Conservation (phyloP, 169 alveolate species). For the Eimeria necatrix region DNA sequence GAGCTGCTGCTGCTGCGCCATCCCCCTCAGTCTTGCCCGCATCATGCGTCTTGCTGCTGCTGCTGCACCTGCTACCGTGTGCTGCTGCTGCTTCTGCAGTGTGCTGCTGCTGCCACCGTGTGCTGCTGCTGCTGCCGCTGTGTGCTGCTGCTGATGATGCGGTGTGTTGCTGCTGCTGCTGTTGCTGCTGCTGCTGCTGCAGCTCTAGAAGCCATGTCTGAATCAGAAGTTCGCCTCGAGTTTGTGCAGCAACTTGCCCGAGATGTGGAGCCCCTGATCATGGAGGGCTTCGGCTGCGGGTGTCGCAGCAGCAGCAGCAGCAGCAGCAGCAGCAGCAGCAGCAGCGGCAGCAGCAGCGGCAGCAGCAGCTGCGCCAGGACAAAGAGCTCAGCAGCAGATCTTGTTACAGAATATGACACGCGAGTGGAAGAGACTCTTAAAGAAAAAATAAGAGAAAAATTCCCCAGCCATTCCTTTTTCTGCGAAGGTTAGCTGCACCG, state of each 20-base stretch:
- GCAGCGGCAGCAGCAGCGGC: not conserved
- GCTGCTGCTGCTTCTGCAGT: no score
- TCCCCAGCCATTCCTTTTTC: conserved; percentile 29
- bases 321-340: not conserved
- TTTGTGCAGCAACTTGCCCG: not conserved
- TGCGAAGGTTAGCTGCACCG: conserved; percentile 12
- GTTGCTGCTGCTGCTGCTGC: not conserved
- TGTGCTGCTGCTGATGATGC: no score
- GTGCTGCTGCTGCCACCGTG: no score
- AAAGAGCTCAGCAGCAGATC: conserved; percentile 56
- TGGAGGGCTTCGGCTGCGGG: not conserved
- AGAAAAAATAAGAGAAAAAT: not conserved
- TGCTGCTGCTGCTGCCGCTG: no score
- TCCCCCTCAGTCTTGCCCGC: no score
- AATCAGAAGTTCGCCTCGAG: not conserved
- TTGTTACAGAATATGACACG: conserved; percentile 36
- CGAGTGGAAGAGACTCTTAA: conserved; percentile 17
- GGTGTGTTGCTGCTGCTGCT: no score
- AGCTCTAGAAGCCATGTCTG: not conserved
- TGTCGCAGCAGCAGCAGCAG: not conserved
- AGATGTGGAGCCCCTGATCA: not conserved
- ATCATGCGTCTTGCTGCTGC: no score
- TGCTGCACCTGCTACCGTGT: no score
- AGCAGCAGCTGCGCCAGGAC: not conserved
- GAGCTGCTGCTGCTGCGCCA: no score